phyloP scores from a whole-genome alignment of 1,284 basidiomycete genomes.

The Flammula alnicola region DNA sequence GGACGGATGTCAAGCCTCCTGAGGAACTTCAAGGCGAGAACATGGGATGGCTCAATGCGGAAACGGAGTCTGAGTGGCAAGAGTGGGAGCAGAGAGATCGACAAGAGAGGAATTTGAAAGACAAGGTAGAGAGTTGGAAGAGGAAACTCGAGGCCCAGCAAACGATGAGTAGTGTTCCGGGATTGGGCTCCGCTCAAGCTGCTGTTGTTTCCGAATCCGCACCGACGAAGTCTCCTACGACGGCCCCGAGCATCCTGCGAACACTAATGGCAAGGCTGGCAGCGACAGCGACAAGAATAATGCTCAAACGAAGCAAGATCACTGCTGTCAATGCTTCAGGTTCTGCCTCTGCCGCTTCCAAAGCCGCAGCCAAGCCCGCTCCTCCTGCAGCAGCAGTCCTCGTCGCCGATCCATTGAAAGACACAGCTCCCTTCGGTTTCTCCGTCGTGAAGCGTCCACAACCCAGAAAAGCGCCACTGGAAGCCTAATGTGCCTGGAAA shows the following conservation, averaged over 20 bases:
- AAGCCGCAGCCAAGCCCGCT: background rate
- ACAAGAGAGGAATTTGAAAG: conserved; percentile 22
- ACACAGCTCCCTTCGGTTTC: conserved; percentile 26
- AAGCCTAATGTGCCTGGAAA: conserved; percentile 3
- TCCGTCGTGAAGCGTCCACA: conserved; percentile 25
- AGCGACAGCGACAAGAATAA: background rate
- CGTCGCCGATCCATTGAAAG: conserved; percentile 20
- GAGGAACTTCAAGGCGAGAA: conserved; percentile 8
- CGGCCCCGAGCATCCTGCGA: background rate
- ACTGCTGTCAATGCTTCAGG: background rate
- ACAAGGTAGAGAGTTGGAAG: conserved; percentile 30
- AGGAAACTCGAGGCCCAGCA: conserved; percentile 17
- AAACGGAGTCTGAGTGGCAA: conserved; percentile 28
- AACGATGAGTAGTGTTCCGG: background rate
- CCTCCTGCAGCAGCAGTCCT: too few relatives aligned
- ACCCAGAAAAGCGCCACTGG: conserved; percentile 4
- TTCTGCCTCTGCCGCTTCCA: background rate
- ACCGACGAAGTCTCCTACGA: background rate
- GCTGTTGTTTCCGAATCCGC: background rate
- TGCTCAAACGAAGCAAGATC: background rate
- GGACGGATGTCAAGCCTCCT: conserved; percentile 18
- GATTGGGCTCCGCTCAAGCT: conserved; percentile 3
- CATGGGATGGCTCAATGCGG: conserved; percentile 28
- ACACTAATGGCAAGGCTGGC: background rate
- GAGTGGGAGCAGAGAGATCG: conserved; percentile 29